A percentile compares a stretch with the other conserved stretches of the same genome.
These are phyloP conservation scores for Phytophthora parvispora DNA, from an alignment of 352 stramenopile genomes.

Conservation along the genomic window DNA sequence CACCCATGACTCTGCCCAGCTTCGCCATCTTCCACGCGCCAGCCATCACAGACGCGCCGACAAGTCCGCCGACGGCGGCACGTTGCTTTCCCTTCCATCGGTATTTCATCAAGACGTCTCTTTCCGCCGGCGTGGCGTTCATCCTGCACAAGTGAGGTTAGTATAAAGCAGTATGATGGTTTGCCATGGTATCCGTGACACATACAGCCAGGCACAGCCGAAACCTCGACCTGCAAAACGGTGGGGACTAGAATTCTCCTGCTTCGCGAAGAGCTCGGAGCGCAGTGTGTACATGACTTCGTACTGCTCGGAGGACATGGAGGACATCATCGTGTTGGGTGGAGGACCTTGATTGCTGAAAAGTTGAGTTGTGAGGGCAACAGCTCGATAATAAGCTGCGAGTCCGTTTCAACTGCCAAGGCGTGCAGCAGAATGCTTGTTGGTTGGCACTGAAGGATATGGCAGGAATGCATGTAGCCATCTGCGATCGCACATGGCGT, in stretches of 20 bases:
- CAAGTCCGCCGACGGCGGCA: conserved; percentile 3
- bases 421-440: background rate
- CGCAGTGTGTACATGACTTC: conserved; percentile 12
- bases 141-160: background rate
- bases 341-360: background rate
- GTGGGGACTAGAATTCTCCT: background rate
- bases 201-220: background rate
- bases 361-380: background rate
- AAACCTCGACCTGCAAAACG: background rate
- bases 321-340: background rate
- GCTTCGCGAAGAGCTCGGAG: conserved; percentile 14
- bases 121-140: conserved; percentile 10
- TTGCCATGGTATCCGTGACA: background rate
- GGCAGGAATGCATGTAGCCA: background rate
- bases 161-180: background rate
- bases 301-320: conserved; percentile 6
- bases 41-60: conserved; percentile 20
- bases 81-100: conserved; percentile 13
- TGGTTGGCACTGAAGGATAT: too few species aligned
- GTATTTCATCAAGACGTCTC: conserved; percentile 23
- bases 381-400: too few species aligned
- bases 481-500: background rate
- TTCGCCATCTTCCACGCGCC: conserved; percentile 22
- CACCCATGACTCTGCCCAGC: conserved; percentile 11
- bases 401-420: too few species aligned